These are phyloP conservation scores for Tinospora cordifolia DNA, from an alignment of 164 flowering plant genomes.

Conservation along the genomic window DNA sequence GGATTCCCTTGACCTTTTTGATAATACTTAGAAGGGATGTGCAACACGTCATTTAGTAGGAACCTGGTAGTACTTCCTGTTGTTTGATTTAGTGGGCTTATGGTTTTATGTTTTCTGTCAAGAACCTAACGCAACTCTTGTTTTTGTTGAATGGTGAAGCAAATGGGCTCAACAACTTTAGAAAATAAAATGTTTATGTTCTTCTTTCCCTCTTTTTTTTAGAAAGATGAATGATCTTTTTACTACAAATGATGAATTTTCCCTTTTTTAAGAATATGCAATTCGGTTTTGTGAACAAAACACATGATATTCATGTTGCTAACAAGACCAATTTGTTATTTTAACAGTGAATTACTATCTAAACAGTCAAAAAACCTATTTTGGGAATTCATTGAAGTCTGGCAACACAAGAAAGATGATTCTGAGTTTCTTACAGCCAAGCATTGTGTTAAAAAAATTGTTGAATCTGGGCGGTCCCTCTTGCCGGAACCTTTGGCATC, in stretches of 20 bases:
- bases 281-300: not conserved
- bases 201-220: too few relatives aligned
- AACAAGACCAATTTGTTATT: conserved; percentile 3
- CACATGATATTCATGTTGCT: not conserved
- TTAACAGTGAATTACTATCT: conserved; percentile 71
- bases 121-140: too few relatives aligned
- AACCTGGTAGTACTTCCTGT: too few relatives aligned
- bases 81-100: too few relatives aligned
- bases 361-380: conserved; percentile 70
- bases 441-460: conserved; percentile 60
- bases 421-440: conserved; percentile 47
- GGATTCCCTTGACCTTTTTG: too few relatives aligned
- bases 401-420: conserved; percentile 46
- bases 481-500: conserved; percentile 63
- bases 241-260: not conserved
- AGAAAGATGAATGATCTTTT: not conserved
- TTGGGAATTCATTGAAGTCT: conserved; percentile 78
- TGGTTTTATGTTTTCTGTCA: too few relatives aligned
- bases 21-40: too few relatives aligned
- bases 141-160: too few relatives aligned
- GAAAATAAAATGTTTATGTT: too few relatives aligned
- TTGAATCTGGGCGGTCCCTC: conserved; percentile 47
- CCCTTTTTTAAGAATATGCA: not conserved
- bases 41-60: too few relatives aligned
- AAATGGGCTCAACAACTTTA: too few relatives aligned